Conservation (phyloP, 257 asterid genomes). For the Fraxinus cuspidata region DNA sequence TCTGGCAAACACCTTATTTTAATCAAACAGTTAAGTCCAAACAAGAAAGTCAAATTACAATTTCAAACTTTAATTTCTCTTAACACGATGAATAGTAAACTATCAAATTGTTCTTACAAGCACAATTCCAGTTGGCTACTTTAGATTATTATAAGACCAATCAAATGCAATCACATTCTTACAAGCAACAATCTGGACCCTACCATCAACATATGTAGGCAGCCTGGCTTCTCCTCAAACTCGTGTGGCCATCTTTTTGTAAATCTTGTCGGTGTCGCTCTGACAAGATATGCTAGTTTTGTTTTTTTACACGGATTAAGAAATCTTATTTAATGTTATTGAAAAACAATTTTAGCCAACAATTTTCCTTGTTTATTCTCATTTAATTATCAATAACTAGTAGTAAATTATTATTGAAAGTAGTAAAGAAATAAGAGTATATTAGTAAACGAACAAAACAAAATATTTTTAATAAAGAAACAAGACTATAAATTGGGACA, state of each 20-base stretch:
- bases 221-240: constrained; percentile 37
- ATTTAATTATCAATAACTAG: too few relatives aligned
- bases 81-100: neutral
- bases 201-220: constrained; percentile 30
- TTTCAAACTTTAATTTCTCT: constrained; percentile 8
- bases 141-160: constrained; percentile 35
- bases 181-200: constrained; percentile 45
- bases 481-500: too few relatives aligned
- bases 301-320: too few relatives aligned
- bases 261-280: constrained; percentile 31
- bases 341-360: too few relatives aligned
- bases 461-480: too few relatives aligned
- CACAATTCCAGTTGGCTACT: constrained; percentile 48
- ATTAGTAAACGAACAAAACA: too few relatives aligned
- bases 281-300: too few relatives aligned
- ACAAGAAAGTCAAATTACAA: constrained; percentile 23
- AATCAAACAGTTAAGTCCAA: neutral
- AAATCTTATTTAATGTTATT: too few relatives aligned
- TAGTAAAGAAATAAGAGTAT: too few relatives aligned
- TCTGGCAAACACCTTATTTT: neutral
- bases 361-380: too few relatives aligned
- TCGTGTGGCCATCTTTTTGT: constrained; percentile 24
- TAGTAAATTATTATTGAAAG: too few relatives aligned
- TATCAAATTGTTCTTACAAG: neutral
- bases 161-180: constrained; percentile 47